Conservation (phyloP, 2,329 filamentous ascomycete species). For the Orbilia javanica region DNA sequence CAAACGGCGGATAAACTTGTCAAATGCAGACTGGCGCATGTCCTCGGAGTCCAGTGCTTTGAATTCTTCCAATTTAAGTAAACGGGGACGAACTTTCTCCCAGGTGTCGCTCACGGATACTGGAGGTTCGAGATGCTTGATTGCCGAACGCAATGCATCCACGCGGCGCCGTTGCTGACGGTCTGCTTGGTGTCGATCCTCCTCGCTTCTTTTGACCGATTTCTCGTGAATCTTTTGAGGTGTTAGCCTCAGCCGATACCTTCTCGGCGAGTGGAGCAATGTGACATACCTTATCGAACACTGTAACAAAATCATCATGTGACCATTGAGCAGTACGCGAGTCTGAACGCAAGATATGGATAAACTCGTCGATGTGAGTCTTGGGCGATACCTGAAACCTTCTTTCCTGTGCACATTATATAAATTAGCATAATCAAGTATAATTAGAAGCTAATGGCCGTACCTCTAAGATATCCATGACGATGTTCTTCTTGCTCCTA, state of each 20-base stretch:
- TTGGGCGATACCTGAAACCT: slow-evolving; percentile 89
- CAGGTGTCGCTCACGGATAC: slow-evolving; percentile 83
- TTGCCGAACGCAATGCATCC: slow-evolving; percentile 84
- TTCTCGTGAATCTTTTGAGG: slow-evolving; percentile 79
- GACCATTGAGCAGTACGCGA: slow-evolving; percentile 89
- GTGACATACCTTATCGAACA: slow-evolving; percentile 78
- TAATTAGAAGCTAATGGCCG: slow-evolving; percentile 64
- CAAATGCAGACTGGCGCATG: slow-evolving; percentile 83
- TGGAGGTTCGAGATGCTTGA: slow-evolving; percentile 91
- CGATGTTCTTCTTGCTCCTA: slow-evolving; percentile 82
- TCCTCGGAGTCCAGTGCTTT: slow-evolving; percentile 84
- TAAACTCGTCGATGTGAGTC: slow-evolving; percentile 90
- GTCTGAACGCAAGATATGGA: slow-evolving; percentile 84
- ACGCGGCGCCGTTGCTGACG: slow-evolving; percentile 86
- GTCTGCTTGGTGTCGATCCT: slow-evolving; percentile 84
- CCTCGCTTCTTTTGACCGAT: slow-evolving; percentile 82
- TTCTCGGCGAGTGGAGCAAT: neutral
- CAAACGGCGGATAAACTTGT: slow-evolving; percentile 90
- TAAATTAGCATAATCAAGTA: slow-evolving; percentile 19
- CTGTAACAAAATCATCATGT: slow-evolving; percentile 79
- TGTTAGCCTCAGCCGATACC: slow-evolving; percentile 63
- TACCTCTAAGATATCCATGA: slow-evolving; percentile 89
- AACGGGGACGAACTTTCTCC: slow-evolving; percentile 84
- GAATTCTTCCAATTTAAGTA: slow-evolving; percentile 86
- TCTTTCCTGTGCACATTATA: slow-evolving; percentile 74